Evolutionary conservation across 257 asterid genomes (phyloP).

Genomic region (Solanum sejunctum): DNA sequence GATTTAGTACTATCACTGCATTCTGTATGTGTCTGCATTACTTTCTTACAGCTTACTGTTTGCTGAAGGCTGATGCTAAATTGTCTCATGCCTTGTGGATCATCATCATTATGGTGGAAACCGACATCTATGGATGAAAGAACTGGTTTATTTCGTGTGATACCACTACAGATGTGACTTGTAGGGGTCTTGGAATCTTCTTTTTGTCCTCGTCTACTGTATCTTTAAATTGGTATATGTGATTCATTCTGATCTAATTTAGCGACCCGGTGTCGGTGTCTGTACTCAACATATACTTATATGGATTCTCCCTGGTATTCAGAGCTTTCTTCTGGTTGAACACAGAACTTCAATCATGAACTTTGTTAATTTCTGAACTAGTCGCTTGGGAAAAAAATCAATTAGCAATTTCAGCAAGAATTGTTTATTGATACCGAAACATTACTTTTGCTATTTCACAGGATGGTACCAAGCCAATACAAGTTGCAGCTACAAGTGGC

Average conservation of each 20-base stretch:
- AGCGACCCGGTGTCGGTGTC: neutral
- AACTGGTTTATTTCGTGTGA: neutral
- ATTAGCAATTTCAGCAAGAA: neutral
- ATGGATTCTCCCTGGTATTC: neutral
- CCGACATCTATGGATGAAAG: neutral
- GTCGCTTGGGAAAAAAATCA: neutral
- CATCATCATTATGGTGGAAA: neutral
- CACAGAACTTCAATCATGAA: neutral
- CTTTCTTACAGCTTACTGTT: neutral
- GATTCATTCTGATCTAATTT: neutral
- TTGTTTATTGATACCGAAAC: neutral
- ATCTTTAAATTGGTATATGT: neutral
- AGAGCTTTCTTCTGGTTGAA: neutral
- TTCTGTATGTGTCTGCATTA: neutral
- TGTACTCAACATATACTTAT: neutral
- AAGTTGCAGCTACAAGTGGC: constrained; percentile 70
- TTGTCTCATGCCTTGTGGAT: neutral
- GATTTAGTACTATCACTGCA: neutral
- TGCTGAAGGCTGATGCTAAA: neutral
- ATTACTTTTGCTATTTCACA: constrained; percentile 14
- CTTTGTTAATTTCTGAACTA: neutral
- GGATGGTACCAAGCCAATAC: constrained; percentile 78
- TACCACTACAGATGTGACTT: neutral
- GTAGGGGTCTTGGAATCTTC: neutral
- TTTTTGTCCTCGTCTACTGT: neutral